A percentile compares a stretch with the other conserved stretches of the same genome.
Conservation (phyloP, 495 filamentous ascomycete genomes). For the Penicillium bovifimosum region DNA sequence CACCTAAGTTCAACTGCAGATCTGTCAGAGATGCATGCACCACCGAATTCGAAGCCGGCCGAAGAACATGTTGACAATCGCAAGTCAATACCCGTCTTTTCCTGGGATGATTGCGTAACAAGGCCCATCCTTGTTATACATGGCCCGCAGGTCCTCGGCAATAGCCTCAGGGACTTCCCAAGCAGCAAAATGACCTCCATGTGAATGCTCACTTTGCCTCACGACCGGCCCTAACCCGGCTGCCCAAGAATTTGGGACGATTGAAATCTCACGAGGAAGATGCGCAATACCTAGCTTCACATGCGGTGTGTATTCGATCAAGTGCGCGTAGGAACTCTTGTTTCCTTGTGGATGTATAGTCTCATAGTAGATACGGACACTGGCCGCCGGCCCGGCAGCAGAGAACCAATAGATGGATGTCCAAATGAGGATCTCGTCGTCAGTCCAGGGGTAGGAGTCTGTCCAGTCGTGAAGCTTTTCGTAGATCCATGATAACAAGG, state of each 20-base stretch:
- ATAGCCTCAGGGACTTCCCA: constrained; percentile 52
- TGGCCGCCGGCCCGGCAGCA: constrained; percentile 51
- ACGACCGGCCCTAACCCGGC: constrained; percentile 49
- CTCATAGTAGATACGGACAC: constrained; percentile 58
- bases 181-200: constrained; percentile 61
- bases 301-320: constrained; percentile 15
- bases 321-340: constrained; percentile 7
- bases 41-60: background rate
- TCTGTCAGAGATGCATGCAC: background rate
- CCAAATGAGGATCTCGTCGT: constrained; percentile 64
- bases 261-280: constrained; percentile 48
- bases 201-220: constrained; percentile 44
- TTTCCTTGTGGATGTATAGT: constrained; percentile 19
- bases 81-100: constrained; percentile 23
- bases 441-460: constrained; percentile 60
- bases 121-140: constrained; percentile 47
- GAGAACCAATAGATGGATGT: constrained; percentile 58
- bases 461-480: constrained; percentile 68
- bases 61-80: background rate
- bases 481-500: constrained; percentile 59
- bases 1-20: no score
- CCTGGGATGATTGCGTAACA: constrained; percentile 29
- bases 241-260: constrained; percentile 48
- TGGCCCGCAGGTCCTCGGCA: constrained; percentile 48
- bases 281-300: constrained; percentile 51